phyloP scores from a whole-genome alignment of 2,329 filamentous ascomycete species.

The Xylaria sp. region DNA sequence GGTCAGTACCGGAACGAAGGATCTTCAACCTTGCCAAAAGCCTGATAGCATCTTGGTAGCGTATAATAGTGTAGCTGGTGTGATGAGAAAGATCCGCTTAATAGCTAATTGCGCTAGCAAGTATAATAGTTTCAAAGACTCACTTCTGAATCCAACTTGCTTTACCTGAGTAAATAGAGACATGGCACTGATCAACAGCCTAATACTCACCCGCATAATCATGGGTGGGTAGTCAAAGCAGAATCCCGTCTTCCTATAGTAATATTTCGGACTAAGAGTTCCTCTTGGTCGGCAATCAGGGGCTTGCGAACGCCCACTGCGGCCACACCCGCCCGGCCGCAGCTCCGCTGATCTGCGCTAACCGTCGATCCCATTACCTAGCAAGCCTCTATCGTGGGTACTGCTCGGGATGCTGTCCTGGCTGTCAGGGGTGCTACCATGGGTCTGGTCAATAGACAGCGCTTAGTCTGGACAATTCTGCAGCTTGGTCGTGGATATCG shows the following conservation, averaged over 20 bases:
- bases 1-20: slow-evolving; percentile 1
- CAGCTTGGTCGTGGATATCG: background rate
- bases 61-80: background rate
- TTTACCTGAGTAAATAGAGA: no score
- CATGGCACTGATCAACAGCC: no score
- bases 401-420: no score
- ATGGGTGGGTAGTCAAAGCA: background rate
- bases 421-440: background rate
- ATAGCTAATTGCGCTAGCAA: background rate
- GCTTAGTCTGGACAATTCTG: slow-evolving; percentile 2
- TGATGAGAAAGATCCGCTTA: background rate
- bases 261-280: background rate
- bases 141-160: no score
- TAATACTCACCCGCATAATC: no score
- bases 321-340: slow-evolving; percentile 1
- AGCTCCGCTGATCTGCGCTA: slow-evolving; percentile 25
- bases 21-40: background rate
- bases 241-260: background rate
- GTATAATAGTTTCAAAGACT: no score
- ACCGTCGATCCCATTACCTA: background rate
- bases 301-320: slow-evolving; percentile 8
- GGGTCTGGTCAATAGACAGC: slow-evolving; percentile 4
- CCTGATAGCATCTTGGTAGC: background rate
- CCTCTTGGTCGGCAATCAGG: slow-evolving; percentile 11
- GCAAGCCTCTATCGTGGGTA: background rate